A percentile compares a stretch with the other conserved stretches of the same genome.
Conservation (phyloP, 768 basidiomycete genomes). For the Amanita exitialis region DNA sequence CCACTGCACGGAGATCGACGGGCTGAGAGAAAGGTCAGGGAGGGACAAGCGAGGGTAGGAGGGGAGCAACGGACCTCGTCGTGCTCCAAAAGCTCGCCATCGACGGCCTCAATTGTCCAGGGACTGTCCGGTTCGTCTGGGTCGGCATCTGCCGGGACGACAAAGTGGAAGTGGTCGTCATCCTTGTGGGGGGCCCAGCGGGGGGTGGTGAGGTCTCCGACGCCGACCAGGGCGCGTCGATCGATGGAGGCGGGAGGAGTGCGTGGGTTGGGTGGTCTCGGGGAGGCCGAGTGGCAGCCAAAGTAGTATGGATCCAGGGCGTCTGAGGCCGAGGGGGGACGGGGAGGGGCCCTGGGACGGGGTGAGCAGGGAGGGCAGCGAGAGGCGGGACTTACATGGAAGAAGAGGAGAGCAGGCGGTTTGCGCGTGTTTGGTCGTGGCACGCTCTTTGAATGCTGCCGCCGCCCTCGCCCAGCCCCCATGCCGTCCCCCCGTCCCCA, state of each 20-base stretch:
- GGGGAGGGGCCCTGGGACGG: conserved; percentile 36
- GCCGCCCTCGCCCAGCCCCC: conserved; percentile 22
- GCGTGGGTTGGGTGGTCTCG: conserved; percentile 54
- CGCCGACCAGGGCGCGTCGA: conserved; percentile 80
- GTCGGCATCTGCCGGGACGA: conserved; percentile 25
- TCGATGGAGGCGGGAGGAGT: conserved; percentile 77
- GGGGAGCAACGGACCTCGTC: conserved; percentile 44
- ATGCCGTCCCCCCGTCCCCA: conserved; percentile 46
- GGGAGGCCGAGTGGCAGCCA: conserved; percentile 58
- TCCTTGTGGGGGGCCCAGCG: conserved; percentile 65
- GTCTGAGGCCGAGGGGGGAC: conserved; percentile 67
- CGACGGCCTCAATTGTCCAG: conserved; percentile 83
- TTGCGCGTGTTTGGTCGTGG: conserved; percentile 11
- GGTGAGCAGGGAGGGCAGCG: conserved; percentile 23
- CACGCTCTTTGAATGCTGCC: not conserved
- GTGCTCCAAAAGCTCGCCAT: conserved; percentile 65
- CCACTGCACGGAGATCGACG: conserved; percentile 30
- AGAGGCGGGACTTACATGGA: conserved; percentile 22
- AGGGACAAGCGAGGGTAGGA: conserved; percentile 4
- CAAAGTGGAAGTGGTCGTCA: conserved; percentile 32
- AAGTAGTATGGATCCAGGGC: conserved; percentile 89
- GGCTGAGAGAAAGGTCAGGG: conserved; percentile 20
- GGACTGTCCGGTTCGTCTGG: conserved; percentile 65
- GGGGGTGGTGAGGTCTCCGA: conserved; percentile 95
- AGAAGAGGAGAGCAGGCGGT: not conserved